Evolutionary conservation across 192 early-diverging fungal species (phyloP), one percentile per base, ranked within the genome.

Genomic region (Dimargaris verticillata): DNA sequence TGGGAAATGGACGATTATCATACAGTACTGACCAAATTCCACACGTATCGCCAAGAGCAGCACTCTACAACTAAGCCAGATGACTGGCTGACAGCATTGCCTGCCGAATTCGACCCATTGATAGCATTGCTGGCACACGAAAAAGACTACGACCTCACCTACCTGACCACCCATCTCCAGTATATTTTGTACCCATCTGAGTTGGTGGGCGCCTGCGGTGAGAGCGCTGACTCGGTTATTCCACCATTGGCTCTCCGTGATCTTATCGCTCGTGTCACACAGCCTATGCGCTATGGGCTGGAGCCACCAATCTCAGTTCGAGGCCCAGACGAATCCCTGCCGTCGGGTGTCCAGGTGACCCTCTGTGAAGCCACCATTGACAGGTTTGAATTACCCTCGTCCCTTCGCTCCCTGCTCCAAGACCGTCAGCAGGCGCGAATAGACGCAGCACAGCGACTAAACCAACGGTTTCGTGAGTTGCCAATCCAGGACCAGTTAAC

Each of bases 41-140:
- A 59, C 41, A 25, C 5, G 14, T 26, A 24, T 11, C 43, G 57
- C 5, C 29, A 4, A 13, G 41, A 59, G 25, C 5, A 43, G 3
- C 28, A 43, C 15, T 5, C 20, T 18, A 44, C 33, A 20, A 18
- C 5, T 9, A n/a, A 15, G 12, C 15, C 28, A 5, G 42, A 13
- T 15, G 33, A 28, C 14, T 13, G 33, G n/a, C 43, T 59, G 11
- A 2, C 41, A 15, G 15, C 29, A 18, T 24, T 59, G 2, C 42
- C 57, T 38, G n/a, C 15, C 7, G 33, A 17, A 4, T 43, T 41
- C 22, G 24, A 17, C 33, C 12, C 70, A 9, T 61, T 75, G 15
- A 41, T 75, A 29, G 74, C 74, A 10, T 66, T 70, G 65, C 55
- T 75, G 20, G 66, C 70, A 7, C 74, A 75, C 24, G 74, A 75